Base-by-base conservation (phyloP, 2,329 filamentous ascomycete species). In the Cercospora sojina region DNA sequence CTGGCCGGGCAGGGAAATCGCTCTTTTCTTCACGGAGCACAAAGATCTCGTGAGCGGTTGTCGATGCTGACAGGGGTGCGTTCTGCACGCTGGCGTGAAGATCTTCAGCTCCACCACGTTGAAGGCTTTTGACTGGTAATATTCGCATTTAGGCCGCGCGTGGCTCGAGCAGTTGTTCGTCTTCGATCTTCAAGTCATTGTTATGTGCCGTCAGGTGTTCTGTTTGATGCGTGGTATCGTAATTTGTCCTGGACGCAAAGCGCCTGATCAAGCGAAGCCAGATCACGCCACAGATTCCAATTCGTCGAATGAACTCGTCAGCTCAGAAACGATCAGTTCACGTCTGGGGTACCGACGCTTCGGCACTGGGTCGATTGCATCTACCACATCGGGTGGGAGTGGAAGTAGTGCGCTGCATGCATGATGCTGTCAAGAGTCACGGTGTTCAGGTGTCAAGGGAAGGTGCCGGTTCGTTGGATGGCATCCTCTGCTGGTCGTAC, bases 211-310 rank as follows among this genome's bases (percentile, higher is more conserved):
- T 51, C 10, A 51, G 47, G 23, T 16, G 23, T 51, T n/a, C 47
- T 16, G 13, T 23, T 25, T 13, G 23, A 38, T 38, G 16, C 2
- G 6, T n/a, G 16, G 35, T 38, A 38, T 38, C 35, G 47, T n/a
- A 27, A 51, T 51, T n/a, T 29, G 47, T 25, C 4, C 25, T 23
- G 47, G 7, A 51, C n/a, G 47, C 49, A 27, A 20, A 16, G n/a
- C 60, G 49, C 55, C 27, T 62, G 29, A 56, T 20, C 60, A 62
- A 53, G 49, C 60, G 60, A 55, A 38, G 18, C 23, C 38, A 58
- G 53, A 58, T 63, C 35, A 23, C 35, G 60, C 61, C 61, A 63
- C 51, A 13, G 18, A 25, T 32, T 63, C 61, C 61, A 43, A 58
- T 51, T 59, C 38, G 55, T 59, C 20, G 18, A 59, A 25, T 32